phyloP scores from a whole-genome alignment of 2,329 filamentous ascomycete species.

The Hymenotorrendiella dingleyae region DNA sequence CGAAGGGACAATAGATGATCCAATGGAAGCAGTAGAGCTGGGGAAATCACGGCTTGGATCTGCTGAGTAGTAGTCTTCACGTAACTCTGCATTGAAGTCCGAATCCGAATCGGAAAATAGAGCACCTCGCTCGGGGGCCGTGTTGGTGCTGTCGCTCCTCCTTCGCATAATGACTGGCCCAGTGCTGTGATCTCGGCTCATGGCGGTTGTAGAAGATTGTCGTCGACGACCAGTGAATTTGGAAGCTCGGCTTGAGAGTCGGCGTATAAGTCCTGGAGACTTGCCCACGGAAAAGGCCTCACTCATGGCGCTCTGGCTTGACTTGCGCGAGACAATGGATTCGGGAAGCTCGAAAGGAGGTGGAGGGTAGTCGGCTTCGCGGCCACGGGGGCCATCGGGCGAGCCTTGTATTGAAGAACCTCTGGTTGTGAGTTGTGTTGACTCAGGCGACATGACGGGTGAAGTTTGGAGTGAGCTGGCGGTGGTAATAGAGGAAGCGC shows the following conservation, averaged over 20 bases:
- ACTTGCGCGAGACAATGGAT: conserved; percentile 55
- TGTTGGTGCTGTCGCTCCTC: conserved; percentile 83
- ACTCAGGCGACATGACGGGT: conserved; percentile 51
- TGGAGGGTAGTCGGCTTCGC: conserved; percentile 46
- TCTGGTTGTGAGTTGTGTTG: conserved; percentile 44
- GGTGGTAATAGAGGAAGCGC: conserved; percentile 47
- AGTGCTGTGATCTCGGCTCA: conserved; percentile 78
- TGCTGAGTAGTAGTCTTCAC: conserved; percentile 39
- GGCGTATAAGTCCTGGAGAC: conserved; percentile 68
- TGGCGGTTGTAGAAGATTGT: conserved; percentile 69
- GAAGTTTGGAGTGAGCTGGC: conserved; percentile 51
- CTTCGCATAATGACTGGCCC: conserved; percentile 83
- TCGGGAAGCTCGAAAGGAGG: conserved; percentile 67
- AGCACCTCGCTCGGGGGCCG: conserved; percentile 43
- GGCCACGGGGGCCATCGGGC: conserved; percentile 54
- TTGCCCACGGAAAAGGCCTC: conserved; percentile 53
- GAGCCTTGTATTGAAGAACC: conserved; percentile 62
- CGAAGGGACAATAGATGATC: conserved; percentile 38
- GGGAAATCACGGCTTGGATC: conserved; percentile 43
- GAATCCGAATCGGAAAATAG: conserved; percentile 51
- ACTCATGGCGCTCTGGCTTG: conserved; percentile 57
- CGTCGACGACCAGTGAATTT: conserved; percentile 63
- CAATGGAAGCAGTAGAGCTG: conserved; percentile 42
- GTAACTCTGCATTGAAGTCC: conserved; percentile 45
- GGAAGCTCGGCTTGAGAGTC: conserved; percentile 75